Evolutionary conservation across 257 asterid species (phyloP).

Genomic region (Solanum pimpinellifolium): DNA sequence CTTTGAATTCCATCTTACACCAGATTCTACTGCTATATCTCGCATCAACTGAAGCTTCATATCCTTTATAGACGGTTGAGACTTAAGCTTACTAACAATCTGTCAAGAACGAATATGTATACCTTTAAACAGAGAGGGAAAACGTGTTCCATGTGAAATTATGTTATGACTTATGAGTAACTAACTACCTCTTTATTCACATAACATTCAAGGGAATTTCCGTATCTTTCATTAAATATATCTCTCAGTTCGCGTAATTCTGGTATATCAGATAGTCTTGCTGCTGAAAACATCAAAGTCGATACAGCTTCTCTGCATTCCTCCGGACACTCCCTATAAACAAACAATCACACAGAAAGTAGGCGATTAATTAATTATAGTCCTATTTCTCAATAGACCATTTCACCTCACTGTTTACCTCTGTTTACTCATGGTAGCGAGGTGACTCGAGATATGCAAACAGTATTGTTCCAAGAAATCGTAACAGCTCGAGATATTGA

Average conservation of each 20-base stretch:
- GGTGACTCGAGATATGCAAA: slow-evolving; percentile 27
- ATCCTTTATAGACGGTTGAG: slow-evolving; percentile 34
- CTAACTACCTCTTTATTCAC: slow-evolving; percentile 49
- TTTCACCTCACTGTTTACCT: slow-evolving; percentile 21
- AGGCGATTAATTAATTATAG: neutral
- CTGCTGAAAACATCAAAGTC: slow-evolving; percentile 75
- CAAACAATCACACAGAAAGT: neutral
- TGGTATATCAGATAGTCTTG: slow-evolving; percentile 79
- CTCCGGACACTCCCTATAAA: slow-evolving; percentile 69
- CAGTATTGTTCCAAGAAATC: slow-evolving; percentile 48
- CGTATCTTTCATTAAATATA: slow-evolving; percentile 53
- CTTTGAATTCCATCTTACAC: slow-evolving; percentile 48
- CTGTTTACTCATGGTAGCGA: slow-evolving; percentile 42
- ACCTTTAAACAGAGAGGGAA: neutral
- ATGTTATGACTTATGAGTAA: neutral
- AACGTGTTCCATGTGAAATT: neutral
- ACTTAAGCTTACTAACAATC: slow-evolving; percentile 54
- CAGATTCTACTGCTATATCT: slow-evolving; percentile 50
- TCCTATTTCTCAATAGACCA: neutral
- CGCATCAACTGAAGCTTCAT: slow-evolving; percentile 54
- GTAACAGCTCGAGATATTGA: slow-evolving; percentile 45
- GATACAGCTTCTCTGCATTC: slow-evolving; percentile 82
- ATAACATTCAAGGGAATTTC: slow-evolving; percentile 32
- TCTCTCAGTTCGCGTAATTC: slow-evolving; percentile 72
- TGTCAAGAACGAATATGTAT: slow-evolving; percentile 8